These are phyloP conservation scores for Zygosaccharomyces pseudorouxii DNA, from an alignment of 805 yeast genomes.

Conservation along the genomic window DNA sequence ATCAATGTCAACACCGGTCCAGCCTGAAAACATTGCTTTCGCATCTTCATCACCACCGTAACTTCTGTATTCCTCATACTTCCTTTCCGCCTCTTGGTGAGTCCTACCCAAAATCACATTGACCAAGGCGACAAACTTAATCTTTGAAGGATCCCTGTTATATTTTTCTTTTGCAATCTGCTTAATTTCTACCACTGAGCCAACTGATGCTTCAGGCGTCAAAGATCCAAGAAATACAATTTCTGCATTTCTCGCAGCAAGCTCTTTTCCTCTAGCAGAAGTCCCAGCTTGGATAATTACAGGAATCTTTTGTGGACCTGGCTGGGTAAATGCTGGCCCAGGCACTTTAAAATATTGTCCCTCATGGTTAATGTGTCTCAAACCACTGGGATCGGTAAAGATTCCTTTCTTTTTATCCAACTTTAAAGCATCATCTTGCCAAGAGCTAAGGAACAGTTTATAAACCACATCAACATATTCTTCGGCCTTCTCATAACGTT, in stretches of 20 bases:
- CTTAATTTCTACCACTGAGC: slow-evolving; percentile 33
- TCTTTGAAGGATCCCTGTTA: slow-evolving; percentile 36
- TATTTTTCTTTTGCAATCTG: slow-evolving; percentile 34
- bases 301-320: slow-evolving; percentile 43
- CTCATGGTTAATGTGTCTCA: slow-evolving; percentile 40
- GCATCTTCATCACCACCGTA: slow-evolving; percentile 43
- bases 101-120: slow-evolving; percentile 40
- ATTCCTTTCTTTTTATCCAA: slow-evolving; percentile 30
- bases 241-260: slow-evolving; percentile 44
- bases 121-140: slow-evolving; percentile 39
- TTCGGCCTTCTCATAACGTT: slow-evolving; percentile 40
- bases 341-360: slow-evolving; percentile 42
- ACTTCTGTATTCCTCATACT: slow-evolving; percentile 32
- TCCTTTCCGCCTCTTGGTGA: slow-evolving; percentile 39
- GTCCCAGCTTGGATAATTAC: slow-evolving; percentile 44
- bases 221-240: slow-evolving; percentile 39
- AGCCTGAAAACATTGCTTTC: slow-evolving; percentile 42
- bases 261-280: slow-evolving; percentile 39
- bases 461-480: slow-evolving; percentile 40
- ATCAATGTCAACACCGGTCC: slow-evolving; percentile 42
- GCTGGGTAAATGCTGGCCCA: slow-evolving; percentile 42
- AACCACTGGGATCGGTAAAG: slow-evolving; percentile 38
- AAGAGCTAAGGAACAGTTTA: slow-evolving; percentile 40
- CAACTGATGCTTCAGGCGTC: slow-evolving; percentile 32
- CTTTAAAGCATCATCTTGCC: slow-evolving; percentile 41